phyloP scores from a whole-genome alignment of 257 asterid genomes.

The Mitragyna speciosa region DNA sequence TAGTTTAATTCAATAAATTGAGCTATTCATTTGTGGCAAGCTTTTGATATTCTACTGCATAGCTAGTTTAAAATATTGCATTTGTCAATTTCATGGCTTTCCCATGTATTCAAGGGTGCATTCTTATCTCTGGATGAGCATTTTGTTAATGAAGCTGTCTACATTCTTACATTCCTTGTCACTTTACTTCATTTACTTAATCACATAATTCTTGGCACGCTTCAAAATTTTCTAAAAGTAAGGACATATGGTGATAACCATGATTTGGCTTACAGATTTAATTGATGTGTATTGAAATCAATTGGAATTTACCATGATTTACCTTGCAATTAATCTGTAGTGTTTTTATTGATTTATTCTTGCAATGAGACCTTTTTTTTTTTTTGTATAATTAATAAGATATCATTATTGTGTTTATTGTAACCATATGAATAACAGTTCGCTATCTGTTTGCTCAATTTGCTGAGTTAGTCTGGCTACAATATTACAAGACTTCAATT shows the following conservation, averaged over 20 bases:
- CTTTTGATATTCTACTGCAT: constrained; percentile 3
- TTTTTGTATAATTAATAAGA: no score
- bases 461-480: neutral
- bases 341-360: neutral
- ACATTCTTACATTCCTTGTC: neutral
- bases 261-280: neutral
- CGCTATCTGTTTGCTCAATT: neutral
- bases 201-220: neutral
- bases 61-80: neutral
- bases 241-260: neutral
- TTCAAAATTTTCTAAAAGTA: neutral
- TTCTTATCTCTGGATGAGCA: neutral
- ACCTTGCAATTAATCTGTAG: neutral
- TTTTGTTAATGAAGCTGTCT: neutral
- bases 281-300: neutral
- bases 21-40: neutral
- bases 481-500: neutral
- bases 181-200: neutral
- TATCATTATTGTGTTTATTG: neutral
- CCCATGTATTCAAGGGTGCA: neutral
- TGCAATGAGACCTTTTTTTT: neutral
- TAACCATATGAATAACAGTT: neutral
- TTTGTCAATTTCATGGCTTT: neutral
- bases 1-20: neutral
- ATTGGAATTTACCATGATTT: neutral